These are phyloP conservation scores for Rhexocercosporidium sp. DNA, from an alignment of 2,329 filamentous ascomycete genomes.

Conservation along the genomic window DNA sequence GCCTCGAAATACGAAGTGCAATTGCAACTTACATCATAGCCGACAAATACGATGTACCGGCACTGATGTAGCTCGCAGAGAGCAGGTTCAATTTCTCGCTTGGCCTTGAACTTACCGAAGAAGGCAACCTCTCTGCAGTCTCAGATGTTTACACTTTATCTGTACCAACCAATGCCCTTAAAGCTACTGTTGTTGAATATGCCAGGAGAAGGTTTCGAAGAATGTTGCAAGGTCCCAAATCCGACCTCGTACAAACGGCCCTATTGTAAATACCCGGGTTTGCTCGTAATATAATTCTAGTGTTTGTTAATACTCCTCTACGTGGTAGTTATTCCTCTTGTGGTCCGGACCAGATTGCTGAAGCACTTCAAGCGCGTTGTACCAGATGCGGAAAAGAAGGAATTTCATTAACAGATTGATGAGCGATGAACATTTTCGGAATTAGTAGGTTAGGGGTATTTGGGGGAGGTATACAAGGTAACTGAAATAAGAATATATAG, in stretches of 20 bases:
- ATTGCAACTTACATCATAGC: constrained; percentile 24
- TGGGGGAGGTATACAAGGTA: too few species aligned
- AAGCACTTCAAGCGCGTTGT: not conserved
- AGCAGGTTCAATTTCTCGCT: constrained; percentile 23
- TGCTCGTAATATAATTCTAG: constrained; percentile 2
- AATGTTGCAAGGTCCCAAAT: constrained; percentile 13
- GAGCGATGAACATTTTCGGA: not conserved
- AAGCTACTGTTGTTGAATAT: constrained; percentile 20
- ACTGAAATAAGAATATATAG: too few species aligned
- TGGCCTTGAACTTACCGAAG: not conserved
- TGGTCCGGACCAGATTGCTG: not conserved
- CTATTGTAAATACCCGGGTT: constrained; percentile 22
- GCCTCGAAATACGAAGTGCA: constrained; percentile 13
- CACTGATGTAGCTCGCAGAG: constrained; percentile 24
- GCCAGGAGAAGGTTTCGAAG: constrained; percentile 16
- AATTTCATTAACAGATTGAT: not conserved
- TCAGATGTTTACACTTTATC: constrained; percentile 25
- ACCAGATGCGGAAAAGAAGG: not conserved
- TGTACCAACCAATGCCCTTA: constrained; percentile 21
- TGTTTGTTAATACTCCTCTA: constrained; percentile 1
- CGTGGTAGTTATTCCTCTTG: not conserved
- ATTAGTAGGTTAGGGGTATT: too few species aligned
- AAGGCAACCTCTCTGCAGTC: constrained; percentile 25
- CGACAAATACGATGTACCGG: constrained; percentile 27
- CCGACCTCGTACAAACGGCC: constrained; percentile 15